These are phyloP conservation scores for Monilinia fructicola DNA, from an alignment of 2,329 filamentous ascomycete genomes.

Conservation along the genomic window DNA sequence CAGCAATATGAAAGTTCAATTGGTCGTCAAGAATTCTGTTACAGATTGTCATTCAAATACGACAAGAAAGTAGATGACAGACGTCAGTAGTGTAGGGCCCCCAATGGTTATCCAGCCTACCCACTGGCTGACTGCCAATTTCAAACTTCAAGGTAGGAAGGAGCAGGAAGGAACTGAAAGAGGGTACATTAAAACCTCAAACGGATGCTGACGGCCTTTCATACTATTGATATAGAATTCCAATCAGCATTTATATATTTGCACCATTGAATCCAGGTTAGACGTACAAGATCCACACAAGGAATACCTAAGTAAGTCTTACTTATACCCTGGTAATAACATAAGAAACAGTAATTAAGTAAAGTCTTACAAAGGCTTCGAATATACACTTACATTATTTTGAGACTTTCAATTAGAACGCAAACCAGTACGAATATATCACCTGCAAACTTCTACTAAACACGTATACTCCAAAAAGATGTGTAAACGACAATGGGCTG, in stretches of 20 bases:
- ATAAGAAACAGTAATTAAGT: not conserved
- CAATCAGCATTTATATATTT: not conserved
- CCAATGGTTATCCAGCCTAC: no score
- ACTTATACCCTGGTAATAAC: not conserved
- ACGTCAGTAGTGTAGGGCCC: no score
- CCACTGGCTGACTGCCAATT: no score
- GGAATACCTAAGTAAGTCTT: not conserved
- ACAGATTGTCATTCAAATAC: no score
- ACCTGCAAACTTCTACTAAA: not conserved
- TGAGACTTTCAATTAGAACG: not conserved
- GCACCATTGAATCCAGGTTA: not conserved
- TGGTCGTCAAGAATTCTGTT: no score
- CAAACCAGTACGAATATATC: not conserved
- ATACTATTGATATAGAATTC: not conserved
- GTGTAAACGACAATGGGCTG: constrained; percentile 5
- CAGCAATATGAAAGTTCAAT: no score
- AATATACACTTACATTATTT: not conserved
- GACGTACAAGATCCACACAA: not conserved
- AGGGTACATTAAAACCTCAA: no score
- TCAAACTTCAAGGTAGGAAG: no score
- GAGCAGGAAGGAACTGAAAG: no score
- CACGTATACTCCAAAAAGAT: not conserved
- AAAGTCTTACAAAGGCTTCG: not conserved
- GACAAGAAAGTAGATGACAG: no score
- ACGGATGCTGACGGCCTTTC: no score